Conservation (phyloP, 2,329 filamentous ascomycete species). For the Cercospora nicotianae region DNA sequence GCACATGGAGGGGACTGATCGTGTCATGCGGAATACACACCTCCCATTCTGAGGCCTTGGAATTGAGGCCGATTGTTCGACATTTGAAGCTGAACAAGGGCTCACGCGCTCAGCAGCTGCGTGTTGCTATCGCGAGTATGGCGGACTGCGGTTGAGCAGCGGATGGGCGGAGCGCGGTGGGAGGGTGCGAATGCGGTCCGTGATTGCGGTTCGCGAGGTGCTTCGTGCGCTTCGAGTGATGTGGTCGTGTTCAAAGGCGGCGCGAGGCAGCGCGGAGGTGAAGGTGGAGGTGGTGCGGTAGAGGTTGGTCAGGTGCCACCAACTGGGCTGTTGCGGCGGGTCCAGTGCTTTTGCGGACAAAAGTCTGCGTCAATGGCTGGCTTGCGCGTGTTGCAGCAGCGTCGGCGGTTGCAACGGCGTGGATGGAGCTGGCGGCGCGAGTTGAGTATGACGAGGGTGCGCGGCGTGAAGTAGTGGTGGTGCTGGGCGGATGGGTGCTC, state of each 20-base stretch:
- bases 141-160: constrained; percentile 48
- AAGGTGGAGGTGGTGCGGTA: background rate
- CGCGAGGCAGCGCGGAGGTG: constrained; percentile 1
- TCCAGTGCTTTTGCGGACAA: background rate
- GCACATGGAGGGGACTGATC: background rate
- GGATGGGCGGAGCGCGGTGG: constrained; percentile 41
- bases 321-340: background rate
- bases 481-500: constrained; percentile 4
- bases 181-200: constrained; percentile 52
- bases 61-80: constrained; percentile 92
- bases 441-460: background rate
- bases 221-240: background rate
- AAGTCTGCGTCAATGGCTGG: background rate
- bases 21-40: constrained; percentile 57
- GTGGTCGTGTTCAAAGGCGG: background rate
- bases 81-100: constrained; percentile 56
- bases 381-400: background rate
- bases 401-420: background rate
- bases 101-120: constrained; percentile 25
- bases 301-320: constrained; percentile 8
- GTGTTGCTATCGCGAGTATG: constrained; percentile 44
- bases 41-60: constrained; percentile 89
- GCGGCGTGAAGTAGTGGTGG: constrained; percentile 1
- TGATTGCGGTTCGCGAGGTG: constrained; percentile 48
- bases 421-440: background rate